phyloP scores from a whole-genome alignment of 257 asterid species.

The Solanum peruvianum region DNA sequence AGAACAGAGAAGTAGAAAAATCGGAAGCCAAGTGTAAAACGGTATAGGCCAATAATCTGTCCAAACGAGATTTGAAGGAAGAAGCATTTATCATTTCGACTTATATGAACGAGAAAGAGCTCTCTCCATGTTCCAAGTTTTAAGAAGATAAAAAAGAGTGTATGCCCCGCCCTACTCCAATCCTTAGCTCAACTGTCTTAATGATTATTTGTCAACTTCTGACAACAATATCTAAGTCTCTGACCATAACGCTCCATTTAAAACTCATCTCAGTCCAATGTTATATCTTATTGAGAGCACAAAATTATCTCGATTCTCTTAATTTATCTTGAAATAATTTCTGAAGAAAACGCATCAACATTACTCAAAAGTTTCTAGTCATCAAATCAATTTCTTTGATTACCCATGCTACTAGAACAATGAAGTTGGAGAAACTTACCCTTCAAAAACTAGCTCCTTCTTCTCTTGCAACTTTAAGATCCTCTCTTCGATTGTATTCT shows the following conservation, averaged over 20 bases:
- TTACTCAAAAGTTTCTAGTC: neutral
- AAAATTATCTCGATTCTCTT: neutral
- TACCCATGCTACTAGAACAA: neutral
- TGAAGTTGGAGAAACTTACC: constrained; percentile 30
- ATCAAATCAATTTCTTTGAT: neutral
- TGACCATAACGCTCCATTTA: neutral
- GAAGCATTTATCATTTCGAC: neutral
- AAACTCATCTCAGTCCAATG: neutral
- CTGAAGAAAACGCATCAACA: neutral
- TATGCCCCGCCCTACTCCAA: neutral
- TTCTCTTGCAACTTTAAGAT: constrained; percentile 86
- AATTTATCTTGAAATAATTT: neutral
- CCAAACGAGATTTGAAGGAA: neutral
- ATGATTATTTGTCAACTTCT: neutral
- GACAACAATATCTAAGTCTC: too few species aligned
- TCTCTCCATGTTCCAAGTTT: neutral
- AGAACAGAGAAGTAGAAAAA: neutral
- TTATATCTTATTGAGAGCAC: neutral
- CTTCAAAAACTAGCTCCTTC: constrained; percentile 95
- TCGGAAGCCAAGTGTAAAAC: neutral
- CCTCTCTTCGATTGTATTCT: constrained; percentile 83
- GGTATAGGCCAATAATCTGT: neutral
- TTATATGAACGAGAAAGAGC: neutral
- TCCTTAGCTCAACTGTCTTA: neutral
- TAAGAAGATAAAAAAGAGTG: neutral